A percentile compares a stretch with the other conserved stretches of the same genome.
These are phyloP conservation scores for Yamadazyma buinensis DNA, from an alignment of 1,139 yeast genomes.

Conservation along the genomic window DNA sequence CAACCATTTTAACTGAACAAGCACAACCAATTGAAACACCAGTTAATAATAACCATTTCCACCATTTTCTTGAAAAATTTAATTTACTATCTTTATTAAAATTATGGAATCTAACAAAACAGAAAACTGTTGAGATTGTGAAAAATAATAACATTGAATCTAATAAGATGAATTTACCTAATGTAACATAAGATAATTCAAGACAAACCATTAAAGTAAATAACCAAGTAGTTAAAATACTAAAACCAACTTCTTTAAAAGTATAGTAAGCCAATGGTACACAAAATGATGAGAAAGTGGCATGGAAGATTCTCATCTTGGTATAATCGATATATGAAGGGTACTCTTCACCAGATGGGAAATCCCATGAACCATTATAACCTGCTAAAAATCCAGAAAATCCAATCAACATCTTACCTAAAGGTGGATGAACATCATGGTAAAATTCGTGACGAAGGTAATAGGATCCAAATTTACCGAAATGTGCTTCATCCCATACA, in stretches of 20 bases:
- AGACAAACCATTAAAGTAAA: slow-evolving; percentile 58
- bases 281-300: slow-evolving; percentile 57
- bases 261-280: slow-evolving; percentile 65
- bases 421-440: slow-evolving; percentile 98
- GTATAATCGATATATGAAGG: slow-evolving; percentile 54
- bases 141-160: slow-evolving; percentile 80
- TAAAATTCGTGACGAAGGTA: slow-evolving; percentile 90
- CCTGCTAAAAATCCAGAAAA: slow-evolving; percentile 84
- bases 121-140: slow-evolving; percentile 78
- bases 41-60: slow-evolving; percentile 85
- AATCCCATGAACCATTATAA: slow-evolving; percentile 61
- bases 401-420: slow-evolving; percentile 96
- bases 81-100: slow-evolving; percentile 49
- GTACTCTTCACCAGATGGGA: slow-evolving; percentile 56
- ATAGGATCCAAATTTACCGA: slow-evolving; percentile 93
- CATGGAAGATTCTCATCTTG: slow-evolving; percentile 65
- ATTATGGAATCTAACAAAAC: slow-evolving; percentile 76
- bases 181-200: slow-evolving; percentile 62
- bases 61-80: slow-evolving; percentile 77
- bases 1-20: slow-evolving; percentile 85
- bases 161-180: slow-evolving; percentile 66
- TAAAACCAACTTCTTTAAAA: slow-evolving; percentile 46
- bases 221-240: slow-evolving; percentile 46
- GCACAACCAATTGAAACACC: slow-evolving; percentile 75
- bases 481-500: slow-evolving; percentile 74